Base-by-base conservation (phyloP, 1,139 yeast genomes). In the Suhomyces kunorum region DNA sequence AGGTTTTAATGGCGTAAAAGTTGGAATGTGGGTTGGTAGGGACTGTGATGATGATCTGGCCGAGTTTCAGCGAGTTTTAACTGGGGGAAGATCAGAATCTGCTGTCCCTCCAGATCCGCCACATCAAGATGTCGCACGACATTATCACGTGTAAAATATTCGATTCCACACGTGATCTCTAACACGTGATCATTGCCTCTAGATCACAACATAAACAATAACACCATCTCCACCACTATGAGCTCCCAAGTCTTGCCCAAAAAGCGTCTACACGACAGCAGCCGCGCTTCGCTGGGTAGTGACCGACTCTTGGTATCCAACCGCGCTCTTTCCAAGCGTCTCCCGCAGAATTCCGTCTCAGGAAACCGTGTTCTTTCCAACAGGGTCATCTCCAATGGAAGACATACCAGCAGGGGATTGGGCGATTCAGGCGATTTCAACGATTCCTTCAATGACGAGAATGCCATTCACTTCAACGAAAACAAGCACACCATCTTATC, bases 401-500 rank as follows among this genome's bases (percentile, higher is more conserved):
- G 61, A 33, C 59, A 50, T 40, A 56, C 45, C 8, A 58, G 59
- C 44, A 28, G 49, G n/a, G 22, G 34, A 4, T 22, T 42, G 18
- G 41, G 25, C 6, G 43, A 32, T 25, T 15, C 32, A 12, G 40
- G 36, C 22, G 48, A 47, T 29, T 39, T 40, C 13, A 42, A 51
- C 29, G 56, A 56, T 36, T 48, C 61, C 5, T 65, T 70, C 16
- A 56, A 61, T 39, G 68, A 63, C 6, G 76, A 69, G 29, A 69
- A 66, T 39, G 74, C 72, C 36, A 71, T 71, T 40, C 68, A 66
- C 40, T 72, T 72, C 49, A 68, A 70, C 47, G 72, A 70, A 36
- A 73, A 72, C 53, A 68, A 60, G 43, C 70, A 71, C 46, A 70
- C 74, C 11, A 72, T 73, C 44, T 56, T 73, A 50, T 61, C 72